These are phyloP conservation scores for Colletotrichum coccodes DNA, from an alignment of 2,329 filamentous ascomycete genomes.

Conservation along the genomic window DNA sequence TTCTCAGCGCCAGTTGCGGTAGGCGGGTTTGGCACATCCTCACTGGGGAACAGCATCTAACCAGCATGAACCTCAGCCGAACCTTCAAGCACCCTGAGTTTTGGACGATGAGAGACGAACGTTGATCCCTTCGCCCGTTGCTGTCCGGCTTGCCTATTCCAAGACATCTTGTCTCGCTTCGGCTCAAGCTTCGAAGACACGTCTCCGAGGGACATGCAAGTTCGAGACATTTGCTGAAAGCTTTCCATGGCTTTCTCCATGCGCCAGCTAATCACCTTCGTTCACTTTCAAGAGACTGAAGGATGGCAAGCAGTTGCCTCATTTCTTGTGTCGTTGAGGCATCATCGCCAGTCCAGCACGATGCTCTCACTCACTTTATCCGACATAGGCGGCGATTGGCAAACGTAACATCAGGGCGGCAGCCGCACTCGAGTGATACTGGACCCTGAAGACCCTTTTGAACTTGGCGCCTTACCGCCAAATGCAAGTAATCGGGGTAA, in stretches of 20 bases:
- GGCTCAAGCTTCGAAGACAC: neutral
- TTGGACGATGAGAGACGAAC: neutral
- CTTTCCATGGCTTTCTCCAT: neutral
- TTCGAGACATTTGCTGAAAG: conserved; percentile 11
- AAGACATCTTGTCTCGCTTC: conserved; percentile 13
- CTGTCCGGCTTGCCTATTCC: conserved; percentile 1
- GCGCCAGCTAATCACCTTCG: neutral
- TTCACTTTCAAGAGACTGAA: neutral
- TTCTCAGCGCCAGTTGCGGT: neutral
- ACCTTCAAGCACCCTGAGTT: neutral
- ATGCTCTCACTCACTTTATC: neutral
- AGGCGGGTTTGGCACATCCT: neutral
- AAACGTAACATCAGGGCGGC: neutral
- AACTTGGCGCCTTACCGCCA: neutral
- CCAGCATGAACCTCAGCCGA: neutral
- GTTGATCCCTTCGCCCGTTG: neutral
- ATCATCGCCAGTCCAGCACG: neutral
- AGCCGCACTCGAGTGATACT: conserved; percentile 6
- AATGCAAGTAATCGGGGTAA: conserved; percentile 9
- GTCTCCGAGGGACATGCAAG: neutral
- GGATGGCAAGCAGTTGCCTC: neutral
- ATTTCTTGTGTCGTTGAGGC: neutral
- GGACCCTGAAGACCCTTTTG: conserved; percentile 8
- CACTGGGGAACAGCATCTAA: conserved; percentile 3
- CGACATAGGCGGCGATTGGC: neutral